These are phyloP conservation scores for Triticum dicoccoides DNA, from an alignment of 176 grass and related monocot genomes.

Conservation along the genomic window DNA sequence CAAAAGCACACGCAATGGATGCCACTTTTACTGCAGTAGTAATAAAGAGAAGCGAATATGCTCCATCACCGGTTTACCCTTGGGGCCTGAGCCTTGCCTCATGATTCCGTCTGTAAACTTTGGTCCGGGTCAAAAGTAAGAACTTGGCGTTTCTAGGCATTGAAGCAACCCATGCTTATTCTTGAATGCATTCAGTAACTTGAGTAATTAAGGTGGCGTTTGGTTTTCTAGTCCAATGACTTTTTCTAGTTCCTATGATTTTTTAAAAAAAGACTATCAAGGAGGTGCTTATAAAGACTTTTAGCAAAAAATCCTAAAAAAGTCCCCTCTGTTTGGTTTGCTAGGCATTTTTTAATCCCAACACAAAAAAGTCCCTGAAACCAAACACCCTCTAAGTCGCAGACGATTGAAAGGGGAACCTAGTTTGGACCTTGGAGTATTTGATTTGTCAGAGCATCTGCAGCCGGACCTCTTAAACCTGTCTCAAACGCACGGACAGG, in stretches of 20 bases:
- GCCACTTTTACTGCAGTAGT: slow-evolving; percentile 23
- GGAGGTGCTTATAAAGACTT: too few relatives aligned
- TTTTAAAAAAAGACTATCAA: too few relatives aligned
- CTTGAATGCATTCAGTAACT: too few relatives aligned
- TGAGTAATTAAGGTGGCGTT: neutral
- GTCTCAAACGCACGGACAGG: too few relatives aligned
- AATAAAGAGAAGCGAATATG: slow-evolving; percentile 30
- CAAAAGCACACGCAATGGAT: neutral
- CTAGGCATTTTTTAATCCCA: too few relatives aligned
- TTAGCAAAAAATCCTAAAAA: too few relatives aligned
- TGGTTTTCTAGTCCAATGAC: too few relatives aligned
- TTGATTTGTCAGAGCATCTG: neutral
- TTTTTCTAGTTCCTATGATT: too few relatives aligned
- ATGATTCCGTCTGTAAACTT: neutral
- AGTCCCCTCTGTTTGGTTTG: too few relatives aligned
- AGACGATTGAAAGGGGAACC: neutral
- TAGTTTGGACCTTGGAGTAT: neutral
- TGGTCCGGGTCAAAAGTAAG: neutral
- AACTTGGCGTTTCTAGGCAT: neutral
- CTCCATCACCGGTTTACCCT: neutral
- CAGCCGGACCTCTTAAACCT: too few relatives aligned
- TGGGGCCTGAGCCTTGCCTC: neutral
- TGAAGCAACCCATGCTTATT: neutral
- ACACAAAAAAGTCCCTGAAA: too few relatives aligned
- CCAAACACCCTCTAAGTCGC: neutral